Base-by-base conservation (phyloP, 2,329 filamentous ascomycete species). In the Dissoconium aciculare region DNA sequence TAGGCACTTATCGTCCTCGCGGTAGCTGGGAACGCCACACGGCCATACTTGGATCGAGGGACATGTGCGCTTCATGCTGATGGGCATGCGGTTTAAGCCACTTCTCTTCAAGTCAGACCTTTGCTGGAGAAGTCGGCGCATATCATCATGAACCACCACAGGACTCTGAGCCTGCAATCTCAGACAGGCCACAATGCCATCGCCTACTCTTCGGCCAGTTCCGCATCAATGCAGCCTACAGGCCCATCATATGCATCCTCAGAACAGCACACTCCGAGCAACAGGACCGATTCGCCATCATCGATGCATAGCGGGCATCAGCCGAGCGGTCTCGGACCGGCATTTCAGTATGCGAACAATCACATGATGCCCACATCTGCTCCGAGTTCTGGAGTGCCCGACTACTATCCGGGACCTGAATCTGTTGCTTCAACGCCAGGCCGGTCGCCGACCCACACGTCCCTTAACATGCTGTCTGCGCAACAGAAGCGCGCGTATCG, bases 401-500 rank as follows among this genome's bases (percentile, higher is more conserved):
- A 51, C 19, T 41, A 48, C 25, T 50, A 48, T 30, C 38, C 47
- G 35, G 37, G 32, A 27, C 42, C 39, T 25, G 43, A 35, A 27
- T 40, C 38, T n/a, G 39, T 28, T 11, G 37, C 49, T 31, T 42
- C 43, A 3, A 45, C 47, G 12, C 43, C 45, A 11, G 46, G 45
- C 8, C 45, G 50, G 10, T 52, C 49, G 16, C 46, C 49, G 5
- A 43, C 42, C 9, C 49, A 51, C 33, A 27, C 43, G 13, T 45
- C 51, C 14, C 55, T 62, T 14, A 61, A 67, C 21, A 66, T 64
- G 45, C 54, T 70, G 41, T 78, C 80, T 44, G 71, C 78, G 17
- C 46, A 44, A 28, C 83, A 92, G 55, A 95, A 95, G 56, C 68
- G 89, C 51, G 87, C 89, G 3, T 98, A 95, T 60, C 74, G 89